phyloP scores from a whole-genome alignment of 108 stramenopile genomes.

The Discostella stelligeroides region DNA sequence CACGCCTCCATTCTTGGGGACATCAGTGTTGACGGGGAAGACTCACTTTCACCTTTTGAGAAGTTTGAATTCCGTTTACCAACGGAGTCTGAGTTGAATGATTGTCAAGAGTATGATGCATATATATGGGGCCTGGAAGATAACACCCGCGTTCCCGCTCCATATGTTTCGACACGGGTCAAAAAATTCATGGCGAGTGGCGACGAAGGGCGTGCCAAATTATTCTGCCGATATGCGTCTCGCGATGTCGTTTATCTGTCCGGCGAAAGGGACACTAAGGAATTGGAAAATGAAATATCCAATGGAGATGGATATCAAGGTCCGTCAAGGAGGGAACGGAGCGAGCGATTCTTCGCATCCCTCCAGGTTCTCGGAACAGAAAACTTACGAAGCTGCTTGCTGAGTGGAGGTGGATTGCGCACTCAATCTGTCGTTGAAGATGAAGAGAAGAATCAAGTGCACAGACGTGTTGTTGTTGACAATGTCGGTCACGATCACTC shows the following conservation, averaged over 20 bases:
- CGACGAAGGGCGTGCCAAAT: background rate
- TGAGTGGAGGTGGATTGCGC: background rate
- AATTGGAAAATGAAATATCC: slow-evolving; percentile 46
- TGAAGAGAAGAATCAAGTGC: slow-evolving; percentile 32
- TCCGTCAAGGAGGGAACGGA: slow-evolving; percentile 58
- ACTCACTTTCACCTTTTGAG: slow-evolving; percentile 6
- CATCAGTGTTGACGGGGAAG: slow-evolving; percentile 14
- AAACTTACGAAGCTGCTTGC: background rate
- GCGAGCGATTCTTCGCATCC: slow-evolving; percentile 52
- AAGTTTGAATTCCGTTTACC: slow-evolving; percentile 29
- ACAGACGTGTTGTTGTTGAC: slow-evolving; percentile 56
- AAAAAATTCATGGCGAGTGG: slow-evolving; percentile 7
- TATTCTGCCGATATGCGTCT: slow-evolving; percentile 56
- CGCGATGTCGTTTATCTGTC: slow-evolving; percentile 72
- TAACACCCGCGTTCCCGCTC: slow-evolving; percentile 50
- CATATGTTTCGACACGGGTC: slow-evolving; percentile 54
- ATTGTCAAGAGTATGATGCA: slow-evolving; percentile 66
- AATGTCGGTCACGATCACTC: slow-evolving; percentile 77
- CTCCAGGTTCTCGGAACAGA: slow-evolving; percentile 33
- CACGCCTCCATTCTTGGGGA: no score
- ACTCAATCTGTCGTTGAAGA: slow-evolving; percentile 6
- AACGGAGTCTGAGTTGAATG: slow-evolving; percentile 13
- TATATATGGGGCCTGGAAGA: slow-evolving; percentile 81
- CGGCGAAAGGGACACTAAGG: slow-evolving; percentile 61
- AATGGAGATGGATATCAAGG: slow-evolving; percentile 71